phyloP scores from a whole-genome alignment of 306 rosid genomes.

The Myrica gale region DNA sequence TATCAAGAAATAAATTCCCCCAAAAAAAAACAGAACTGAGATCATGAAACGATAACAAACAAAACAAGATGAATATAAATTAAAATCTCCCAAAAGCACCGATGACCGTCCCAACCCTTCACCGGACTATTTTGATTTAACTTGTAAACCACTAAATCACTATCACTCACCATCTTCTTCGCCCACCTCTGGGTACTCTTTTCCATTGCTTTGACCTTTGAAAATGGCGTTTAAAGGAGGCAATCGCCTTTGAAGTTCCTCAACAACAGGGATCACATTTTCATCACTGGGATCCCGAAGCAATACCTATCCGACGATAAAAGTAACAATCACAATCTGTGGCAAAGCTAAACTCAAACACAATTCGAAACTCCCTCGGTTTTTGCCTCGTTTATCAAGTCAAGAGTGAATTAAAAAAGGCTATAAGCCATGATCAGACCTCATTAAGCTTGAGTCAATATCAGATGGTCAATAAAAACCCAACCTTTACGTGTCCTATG shows the following conservation, averaged over 20 bases:
- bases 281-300: constrained; percentile 84
- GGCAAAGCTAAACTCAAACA: not conserved
- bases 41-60: constrained; percentile 2
- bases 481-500: not conserved
- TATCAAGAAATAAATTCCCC: not conserved
- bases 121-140: not conserved
- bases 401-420: no score
- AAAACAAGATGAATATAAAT: constrained; percentile 12
- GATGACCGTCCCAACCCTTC: not conserved
- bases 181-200: constrained; percentile 49
- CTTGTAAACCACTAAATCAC: constrained; percentile 8
- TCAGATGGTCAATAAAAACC: not conserved
- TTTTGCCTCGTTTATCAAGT: not conserved
- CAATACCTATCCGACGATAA: constrained; percentile 55
- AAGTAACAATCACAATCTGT: constrained; percentile 18
- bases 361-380: not conserved
- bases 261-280: constrained; percentile 78
- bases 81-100: constrained; percentile 16
- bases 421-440: not conserved
- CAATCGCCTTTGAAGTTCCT: constrained; percentile 81
- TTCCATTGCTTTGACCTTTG: constrained; percentile 35
- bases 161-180: constrained; percentile 81
- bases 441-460: not conserved
- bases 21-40: not conserved
- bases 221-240: constrained; percentile 40